Conservation (phyloP, 2,329 filamentous ascomycete genomes). For the Fusarium duplospermum region DNA sequence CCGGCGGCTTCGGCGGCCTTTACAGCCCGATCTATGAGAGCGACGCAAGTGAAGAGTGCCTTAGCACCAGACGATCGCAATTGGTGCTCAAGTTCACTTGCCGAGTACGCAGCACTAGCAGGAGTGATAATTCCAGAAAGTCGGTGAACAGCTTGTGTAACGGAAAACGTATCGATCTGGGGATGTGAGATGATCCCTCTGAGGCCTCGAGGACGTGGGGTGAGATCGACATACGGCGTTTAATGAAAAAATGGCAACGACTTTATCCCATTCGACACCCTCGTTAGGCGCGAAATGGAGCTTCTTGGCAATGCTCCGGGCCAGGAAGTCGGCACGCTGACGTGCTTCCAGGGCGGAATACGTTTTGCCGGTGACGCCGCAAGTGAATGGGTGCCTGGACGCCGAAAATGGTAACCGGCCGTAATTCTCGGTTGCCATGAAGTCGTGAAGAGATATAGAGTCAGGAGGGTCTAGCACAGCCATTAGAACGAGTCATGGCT, state of each 20-base stretch:
- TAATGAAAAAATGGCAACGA: constrained; percentile 77
- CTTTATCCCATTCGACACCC: constrained; percentile 83
- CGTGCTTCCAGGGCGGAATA: constrained; percentile 72
- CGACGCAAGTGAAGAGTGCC: constrained; percentile 76
- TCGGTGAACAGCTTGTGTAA: constrained; percentile 78
- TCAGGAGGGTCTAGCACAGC: constrained; percentile 62
- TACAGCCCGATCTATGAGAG: constrained; percentile 71
- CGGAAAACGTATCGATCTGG: constrained; percentile 77
- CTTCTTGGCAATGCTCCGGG: constrained; percentile 75
- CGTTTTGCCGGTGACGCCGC: constrained; percentile 76
- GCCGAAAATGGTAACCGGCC: constrained; percentile 66
- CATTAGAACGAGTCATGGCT: background rate
- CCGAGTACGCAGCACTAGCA: constrained; percentile 79
- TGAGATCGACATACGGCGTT: constrained; percentile 71
- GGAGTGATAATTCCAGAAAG: constrained; percentile 78
- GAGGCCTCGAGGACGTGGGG: background rate
- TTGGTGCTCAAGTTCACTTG: constrained; percentile 76
- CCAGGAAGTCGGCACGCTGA: constrained; percentile 73
- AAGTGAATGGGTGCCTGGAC: constrained; percentile 78
- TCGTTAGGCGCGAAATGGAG: constrained; percentile 76
- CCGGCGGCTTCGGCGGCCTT: constrained; percentile 72
- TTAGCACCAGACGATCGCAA: constrained; percentile 75
- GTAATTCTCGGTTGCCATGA: constrained; percentile 70
- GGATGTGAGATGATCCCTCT: background rate
- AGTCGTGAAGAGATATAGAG: constrained; percentile 78